Evolutionary conservation across 345 rosid genomes (phyloP), one percentile per base, ranked within the genome.

Genomic region (thale cress (Arabidopsis thaliana)): DNA sequence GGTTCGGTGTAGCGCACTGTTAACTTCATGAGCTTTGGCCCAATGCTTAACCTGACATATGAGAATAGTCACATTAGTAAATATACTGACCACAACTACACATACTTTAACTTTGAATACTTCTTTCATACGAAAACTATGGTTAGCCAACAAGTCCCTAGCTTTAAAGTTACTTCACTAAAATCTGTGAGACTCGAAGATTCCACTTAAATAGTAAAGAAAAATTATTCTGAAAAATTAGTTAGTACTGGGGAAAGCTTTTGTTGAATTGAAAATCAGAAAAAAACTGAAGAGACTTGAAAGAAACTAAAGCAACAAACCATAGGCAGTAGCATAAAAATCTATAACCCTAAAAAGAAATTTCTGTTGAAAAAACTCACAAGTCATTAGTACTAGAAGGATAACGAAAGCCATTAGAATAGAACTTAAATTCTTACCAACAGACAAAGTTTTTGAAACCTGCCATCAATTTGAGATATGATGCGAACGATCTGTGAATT

Each of bases 11-110:
- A 44, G 62, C 20, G 89, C 82, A 57, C 84, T 86, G 76, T 86
- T 86, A 52, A 86, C 79, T 24, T 64, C 76, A 69, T 86, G 81
- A 20, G 80, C 84, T 77, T 86, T 84, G 59, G 87, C 87, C 89
- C 89, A 86, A 79, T 70, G 66, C 73, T 82, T 86, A 77, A 84
- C 65, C 89, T 86, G 81, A 70, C 10, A 50, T 78, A 41, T 30
- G 33, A 34, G 32, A 59, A 53, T 8, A 46, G 40, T 58, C 25
- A 60, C 33, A 38, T 59, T 49, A 55, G 64, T 62, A 30, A 2
- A 33, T 42, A 6, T 42, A 52, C 36, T 38, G 36, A 60, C 51
- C 50, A 49, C 44, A 73, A 30, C 36, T 42, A 73, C 28, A 51
- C 24, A 28, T 25, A 38, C 25, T 44, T 40, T 9, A 37, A 5